Evolutionary conservation across 768 basidiomycete genomes (phyloP).

Genomic region (Russula virescens): DNA sequence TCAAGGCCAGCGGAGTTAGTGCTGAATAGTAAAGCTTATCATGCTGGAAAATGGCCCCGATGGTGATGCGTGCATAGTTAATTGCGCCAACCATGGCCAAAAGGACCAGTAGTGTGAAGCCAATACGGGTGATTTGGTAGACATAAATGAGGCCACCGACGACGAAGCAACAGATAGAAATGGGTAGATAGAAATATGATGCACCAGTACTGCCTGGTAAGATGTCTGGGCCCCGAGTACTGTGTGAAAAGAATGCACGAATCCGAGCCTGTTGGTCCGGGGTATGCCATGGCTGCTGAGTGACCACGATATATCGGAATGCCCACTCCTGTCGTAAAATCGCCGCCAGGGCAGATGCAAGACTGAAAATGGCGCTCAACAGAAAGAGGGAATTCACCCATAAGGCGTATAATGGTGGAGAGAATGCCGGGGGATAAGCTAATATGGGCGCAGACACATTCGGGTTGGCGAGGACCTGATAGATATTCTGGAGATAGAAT

Average conservation of each 20-base stretch:
- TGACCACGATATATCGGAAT: not conserved
- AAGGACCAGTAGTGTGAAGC: no score
- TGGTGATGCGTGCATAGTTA: not conserved
- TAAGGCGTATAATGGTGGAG: not conserved
- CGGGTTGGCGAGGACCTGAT: not conserved
- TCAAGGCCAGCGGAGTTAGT: not conserved
- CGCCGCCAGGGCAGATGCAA: constrained; percentile 7
- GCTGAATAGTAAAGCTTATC: not conserved
- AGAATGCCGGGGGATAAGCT: not conserved
- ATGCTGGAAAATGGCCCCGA: no score
- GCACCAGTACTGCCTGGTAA: no score
- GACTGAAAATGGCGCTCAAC: constrained; percentile 4
- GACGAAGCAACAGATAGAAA: constrained; percentile 19
- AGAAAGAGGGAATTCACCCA: constrained; percentile 16
- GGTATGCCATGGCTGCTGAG: not conserved
- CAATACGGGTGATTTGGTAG: not conserved
- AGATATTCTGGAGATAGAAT: not conserved
- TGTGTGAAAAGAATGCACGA: not conserved
- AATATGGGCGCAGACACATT: not conserved
- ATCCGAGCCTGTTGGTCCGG: constrained; percentile 4
- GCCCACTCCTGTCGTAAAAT: constrained; percentile 16
- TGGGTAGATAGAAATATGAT: constrained; percentile 7
- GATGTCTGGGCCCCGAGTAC: not conserved
- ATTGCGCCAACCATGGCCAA: not conserved
- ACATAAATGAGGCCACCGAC: not conserved